Base-by-base conservation (phyloP, 345 rosid genomes). In the Brassica rapa region DNA sequence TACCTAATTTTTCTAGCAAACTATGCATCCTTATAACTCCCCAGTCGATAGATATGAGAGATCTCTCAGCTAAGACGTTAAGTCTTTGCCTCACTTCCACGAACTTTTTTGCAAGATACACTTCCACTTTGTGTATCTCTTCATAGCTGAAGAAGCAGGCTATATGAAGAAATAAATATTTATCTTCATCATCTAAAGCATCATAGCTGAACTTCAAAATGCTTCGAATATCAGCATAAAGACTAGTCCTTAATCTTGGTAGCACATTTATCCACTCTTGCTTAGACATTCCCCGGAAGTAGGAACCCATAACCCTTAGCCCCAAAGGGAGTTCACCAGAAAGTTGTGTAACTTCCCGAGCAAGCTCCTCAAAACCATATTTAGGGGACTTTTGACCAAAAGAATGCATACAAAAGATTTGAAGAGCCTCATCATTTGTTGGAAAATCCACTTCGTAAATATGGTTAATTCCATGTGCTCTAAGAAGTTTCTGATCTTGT, bases 261-360 rank as follows among this genome's bases (percentile, higher is more conserved):
- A 46, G 24, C 9, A 14, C 4, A 16, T 68, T 2, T 6, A 0
- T 14, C 71, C 71, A 68, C 4, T 46, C 71, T 46, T 68, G 14
- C 59, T 68, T 25, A 2, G 71, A 25, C 71, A 68, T 68, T 25
- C 71, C 37, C 1, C 60, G 35, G 2, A 46, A 68, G 27, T 68
- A 46, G 2, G 71, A 46, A 4, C 71, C 71, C 71, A 68, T 68
- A 7, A 68, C 71, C 37, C 57, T 67, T 43, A 67, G 35, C 3
- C 71, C 71, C 71, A 67, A 46, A 14, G 71, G 71, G 6, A 43
- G 71, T 6, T 14, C 1, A 24, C 59, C 37, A 24, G 4, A 7
- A 67, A 67, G 71, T 3, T 0, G 0, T 24, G 71, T 43, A 24
- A 67, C 71, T 43, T 43, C 14, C 21, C 6, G 0, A 14, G 51